phyloP scores from a whole-genome alignment of 1,284 basidiomycete genomes.

The Pseudozyma tsukubaensis region DNA sequence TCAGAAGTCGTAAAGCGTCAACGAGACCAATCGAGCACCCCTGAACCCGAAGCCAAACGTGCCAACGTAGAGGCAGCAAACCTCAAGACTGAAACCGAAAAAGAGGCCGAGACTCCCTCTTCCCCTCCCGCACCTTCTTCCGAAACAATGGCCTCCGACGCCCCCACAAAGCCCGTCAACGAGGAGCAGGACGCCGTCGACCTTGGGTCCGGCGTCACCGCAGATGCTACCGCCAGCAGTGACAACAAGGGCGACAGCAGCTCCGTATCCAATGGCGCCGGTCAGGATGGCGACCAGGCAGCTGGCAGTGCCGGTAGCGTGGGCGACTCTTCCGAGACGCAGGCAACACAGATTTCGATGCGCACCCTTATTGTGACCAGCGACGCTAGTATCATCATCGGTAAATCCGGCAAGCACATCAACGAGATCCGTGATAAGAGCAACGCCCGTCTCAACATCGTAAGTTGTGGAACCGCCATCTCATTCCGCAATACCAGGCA shows the following conservation, averaged over 20 bases:
- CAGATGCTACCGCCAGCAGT: slow-evolving; percentile 34
- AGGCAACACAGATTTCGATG: slow-evolving; percentile 64
- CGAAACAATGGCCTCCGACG: slow-evolving; percentile 45
- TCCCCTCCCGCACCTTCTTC: slow-evolving; percentile 8
- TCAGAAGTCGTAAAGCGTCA: slow-evolving; percentile 58
- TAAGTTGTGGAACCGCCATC: slow-evolving; percentile 27
- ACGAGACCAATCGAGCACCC: slow-evolving; percentile 50
- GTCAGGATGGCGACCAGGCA: slow-evolving; percentile 28
- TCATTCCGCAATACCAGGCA: neutral
- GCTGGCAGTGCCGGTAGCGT: slow-evolving; percentile 36
- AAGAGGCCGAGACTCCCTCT: slow-evolving; percentile 13
- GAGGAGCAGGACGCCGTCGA: slow-evolving; percentile 57
- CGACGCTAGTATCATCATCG: slow-evolving; percentile 99
- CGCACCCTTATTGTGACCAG: slow-evolving; percentile 89
- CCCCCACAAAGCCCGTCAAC: slow-evolving; percentile 26
- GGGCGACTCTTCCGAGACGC: slow-evolving; percentile 45
- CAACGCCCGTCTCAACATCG: slow-evolving; percentile 77
- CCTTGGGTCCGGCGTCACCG: slow-evolving; percentile 43
- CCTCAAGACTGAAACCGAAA: slow-evolving; percentile 8
- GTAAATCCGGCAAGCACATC: slow-evolving; percentile 93
- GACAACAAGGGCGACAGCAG: slow-evolving; percentile 42
- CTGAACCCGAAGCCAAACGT: slow-evolving; percentile 54
- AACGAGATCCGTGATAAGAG: slow-evolving; percentile 99
- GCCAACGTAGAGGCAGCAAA: slow-evolving; percentile 36
- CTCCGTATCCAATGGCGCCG: slow-evolving; percentile 31